Evolutionary conservation across 2,329 filamentous ascomycete genomes (phyloP).

Genomic region (Cercospora beticola): DNA sequence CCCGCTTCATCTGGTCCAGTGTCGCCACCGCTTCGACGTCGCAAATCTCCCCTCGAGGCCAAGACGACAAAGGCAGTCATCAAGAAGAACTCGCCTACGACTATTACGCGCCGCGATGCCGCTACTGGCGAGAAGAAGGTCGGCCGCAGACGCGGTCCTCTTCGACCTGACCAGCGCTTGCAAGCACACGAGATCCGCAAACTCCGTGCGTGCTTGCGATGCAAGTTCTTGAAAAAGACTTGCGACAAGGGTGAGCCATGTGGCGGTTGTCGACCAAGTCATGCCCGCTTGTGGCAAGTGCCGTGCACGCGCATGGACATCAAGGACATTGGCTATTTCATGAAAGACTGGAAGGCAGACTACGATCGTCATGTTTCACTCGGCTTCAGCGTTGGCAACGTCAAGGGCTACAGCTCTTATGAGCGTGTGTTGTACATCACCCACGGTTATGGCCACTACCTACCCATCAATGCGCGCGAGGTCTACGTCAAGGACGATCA

Average conservation of each 20-base stretch:
- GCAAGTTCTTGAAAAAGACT: conserved; percentile 99
- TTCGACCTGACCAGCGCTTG: conserved; percentile 90
- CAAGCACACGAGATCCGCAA: conserved; percentile 97
- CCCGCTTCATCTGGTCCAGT: conserved; percentile 37
- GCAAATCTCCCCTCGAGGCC: conserved; percentile 60
- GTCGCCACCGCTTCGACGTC: conserved; percentile 60
- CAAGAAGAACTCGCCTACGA: conserved; percentile 60
- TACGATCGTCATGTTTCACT: conserved; percentile 86
- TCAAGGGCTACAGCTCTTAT: conserved; percentile 73
- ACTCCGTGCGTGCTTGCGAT: conserved; percentile 85
- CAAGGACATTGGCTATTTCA: conserved; percentile 97
- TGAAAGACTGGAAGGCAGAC: conserved; percentile 99
- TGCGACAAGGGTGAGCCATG: conserved; percentile 98
- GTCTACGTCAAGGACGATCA: conserved; percentile 89
- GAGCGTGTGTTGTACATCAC: conserved; percentile 83
- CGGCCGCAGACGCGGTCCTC: conserved; percentile 82
- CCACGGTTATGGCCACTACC: conserved; percentile 89
- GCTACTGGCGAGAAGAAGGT: conserved; percentile 78
- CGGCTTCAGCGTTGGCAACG: conserved; percentile 88
- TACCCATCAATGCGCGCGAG: conserved; percentile 90
- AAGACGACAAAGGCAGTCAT: conserved; percentile 84
- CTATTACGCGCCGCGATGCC: conserved; percentile 72
- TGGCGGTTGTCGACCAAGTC: conserved; percentile 90
- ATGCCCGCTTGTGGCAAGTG: conserved; percentile 94
- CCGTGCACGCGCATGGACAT: conserved; percentile 97